Percentiles rank a stretch among this genome's conserved stretches.
Evolutionary conservation across 305 asterid species (phyloP).

Genomic region (Solanum hybrid): DNA sequence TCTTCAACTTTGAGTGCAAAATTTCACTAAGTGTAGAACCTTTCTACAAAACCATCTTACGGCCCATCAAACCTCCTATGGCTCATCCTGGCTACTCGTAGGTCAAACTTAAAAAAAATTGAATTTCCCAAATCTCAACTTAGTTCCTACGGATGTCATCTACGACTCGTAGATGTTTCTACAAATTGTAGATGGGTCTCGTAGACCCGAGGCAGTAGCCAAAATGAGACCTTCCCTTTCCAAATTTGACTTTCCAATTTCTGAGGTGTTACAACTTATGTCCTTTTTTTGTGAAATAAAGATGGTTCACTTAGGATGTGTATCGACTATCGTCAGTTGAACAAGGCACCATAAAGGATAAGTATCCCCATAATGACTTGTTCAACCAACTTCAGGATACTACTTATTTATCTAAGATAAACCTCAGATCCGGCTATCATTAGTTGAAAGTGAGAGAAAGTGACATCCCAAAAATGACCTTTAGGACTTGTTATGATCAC

Average conservation of each 20-base stretch:
- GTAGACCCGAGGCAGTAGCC: neutral
- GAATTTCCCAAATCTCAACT: neutral
- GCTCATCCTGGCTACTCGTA: neutral
- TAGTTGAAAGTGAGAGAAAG: neutral
- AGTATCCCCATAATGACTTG: neutral
- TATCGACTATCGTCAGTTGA: neutral
- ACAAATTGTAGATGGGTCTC: neutral
- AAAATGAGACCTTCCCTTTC: neutral
- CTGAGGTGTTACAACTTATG: neutral
- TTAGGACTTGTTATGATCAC: neutral
- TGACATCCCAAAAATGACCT: neutral
- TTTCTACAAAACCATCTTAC: neutral
- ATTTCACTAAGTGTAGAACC: neutral
- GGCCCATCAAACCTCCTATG: neutral
- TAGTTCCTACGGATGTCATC: neutral
- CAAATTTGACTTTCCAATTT: neutral
- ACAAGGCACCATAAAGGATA: neutral
- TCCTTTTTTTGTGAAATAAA: neutral
- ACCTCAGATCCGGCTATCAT: neutral
- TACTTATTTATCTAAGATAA: neutral
- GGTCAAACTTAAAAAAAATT: neutral
- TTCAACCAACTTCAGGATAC: neutral
- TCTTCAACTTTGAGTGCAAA: too few relatives aligned
- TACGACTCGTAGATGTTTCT: neutral
- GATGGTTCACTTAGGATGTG: neutral